Conservation (phyloP, 2,329 filamentous ascomycete species). For the Blumeriella jaapii region DNA sequence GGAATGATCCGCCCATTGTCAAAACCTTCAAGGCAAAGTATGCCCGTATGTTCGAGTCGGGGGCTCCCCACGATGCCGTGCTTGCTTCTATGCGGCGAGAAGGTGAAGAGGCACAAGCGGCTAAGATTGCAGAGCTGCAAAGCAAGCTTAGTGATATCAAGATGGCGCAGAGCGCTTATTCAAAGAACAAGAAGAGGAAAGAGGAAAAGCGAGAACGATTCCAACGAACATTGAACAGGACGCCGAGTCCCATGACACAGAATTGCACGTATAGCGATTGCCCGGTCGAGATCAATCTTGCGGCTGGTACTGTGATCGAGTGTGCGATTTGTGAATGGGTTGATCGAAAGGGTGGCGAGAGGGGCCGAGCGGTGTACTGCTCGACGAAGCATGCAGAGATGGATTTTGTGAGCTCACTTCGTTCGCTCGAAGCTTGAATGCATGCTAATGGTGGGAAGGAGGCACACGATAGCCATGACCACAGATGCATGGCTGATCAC, state of each 20-base stretch:
- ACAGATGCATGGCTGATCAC: constrained; percentile 16
- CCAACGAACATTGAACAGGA: constrained; percentile 11
- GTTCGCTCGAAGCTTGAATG: neutral
- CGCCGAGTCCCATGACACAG: constrained; percentile 10
- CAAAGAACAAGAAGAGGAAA: constrained; percentile 22
- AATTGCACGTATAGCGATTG: constrained; percentile 18
- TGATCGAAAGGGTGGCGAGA: constrained; percentile 12
- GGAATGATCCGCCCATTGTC: constrained; percentile 15
- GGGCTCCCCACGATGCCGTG: constrained; percentile 19
- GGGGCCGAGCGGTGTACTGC: constrained; percentile 17
- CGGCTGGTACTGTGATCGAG: constrained; percentile 15
- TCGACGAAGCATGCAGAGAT: constrained; percentile 20
- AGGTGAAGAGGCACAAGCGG: constrained; percentile 12
- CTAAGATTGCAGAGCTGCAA: constrained; percentile 13
- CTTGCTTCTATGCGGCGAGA: constrained; percentile 21
- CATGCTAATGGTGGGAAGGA: constrained; percentile 7
- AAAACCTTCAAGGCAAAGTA: constrained; percentile 25
- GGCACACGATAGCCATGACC: constrained; percentile 17
- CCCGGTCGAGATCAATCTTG: constrained; percentile 17
- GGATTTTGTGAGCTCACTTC: constrained; percentile 17
- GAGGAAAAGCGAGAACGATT: constrained; percentile 15
- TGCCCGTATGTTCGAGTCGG: constrained; percentile 20
- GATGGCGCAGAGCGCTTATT: constrained; percentile 23
- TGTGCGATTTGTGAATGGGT: constrained; percentile 26
- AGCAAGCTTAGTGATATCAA: constrained; percentile 18